Percentiles rank a stretch among this genome's conserved stretches.
These are phyloP conservation scores for Stephanodiscus minutulus DNA, from an alignment of 108 stramenopile genomes.

Conservation along the genomic window DNA sequence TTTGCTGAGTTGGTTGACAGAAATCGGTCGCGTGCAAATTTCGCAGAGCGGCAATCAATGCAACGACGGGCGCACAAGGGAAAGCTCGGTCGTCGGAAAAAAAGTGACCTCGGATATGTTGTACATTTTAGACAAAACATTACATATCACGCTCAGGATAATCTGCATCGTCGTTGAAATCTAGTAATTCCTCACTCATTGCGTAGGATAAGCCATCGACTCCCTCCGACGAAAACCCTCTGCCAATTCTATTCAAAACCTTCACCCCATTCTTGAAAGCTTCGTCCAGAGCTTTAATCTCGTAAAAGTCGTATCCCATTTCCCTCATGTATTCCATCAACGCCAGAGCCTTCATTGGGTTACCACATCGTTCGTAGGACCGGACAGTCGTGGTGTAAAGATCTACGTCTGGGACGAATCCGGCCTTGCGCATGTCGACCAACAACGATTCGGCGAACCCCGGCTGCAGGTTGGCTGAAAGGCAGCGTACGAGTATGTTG, in stretches of 20 bases:
- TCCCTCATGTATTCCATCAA: constrained; percentile 84
- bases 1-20: too few relatives aligned
- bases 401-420: constrained; percentile 78
- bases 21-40: too few relatives aligned
- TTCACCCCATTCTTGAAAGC: constrained; percentile 78
- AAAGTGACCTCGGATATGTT: too few relatives aligned
- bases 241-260: constrained; percentile 66
- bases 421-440: constrained; percentile 69
- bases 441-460: constrained; percentile 67
- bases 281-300: constrained; percentile 66
- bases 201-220: constrained; percentile 3
- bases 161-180: constrained; percentile 21
- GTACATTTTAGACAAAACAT: too few relatives aligned
- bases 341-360: constrained; percentile 70
- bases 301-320: constrained; percentile 82
- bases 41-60: too few relatives aligned
- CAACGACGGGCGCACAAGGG: too few relatives aligned
- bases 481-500: constrained; percentile 68
- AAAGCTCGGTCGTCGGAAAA: too few relatives aligned
- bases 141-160: not conserved
- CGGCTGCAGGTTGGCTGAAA: constrained; percentile 62
- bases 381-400: constrained; percentile 75
- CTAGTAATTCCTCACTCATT: constrained; percentile 17
- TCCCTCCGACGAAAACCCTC: constrained; percentile 27
- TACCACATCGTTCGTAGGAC: constrained; percentile 74